Evolutionary conservation across 2,329 filamentous ascomycete genomes (phyloP).

Genomic region (Alternaria solani): DNA sequence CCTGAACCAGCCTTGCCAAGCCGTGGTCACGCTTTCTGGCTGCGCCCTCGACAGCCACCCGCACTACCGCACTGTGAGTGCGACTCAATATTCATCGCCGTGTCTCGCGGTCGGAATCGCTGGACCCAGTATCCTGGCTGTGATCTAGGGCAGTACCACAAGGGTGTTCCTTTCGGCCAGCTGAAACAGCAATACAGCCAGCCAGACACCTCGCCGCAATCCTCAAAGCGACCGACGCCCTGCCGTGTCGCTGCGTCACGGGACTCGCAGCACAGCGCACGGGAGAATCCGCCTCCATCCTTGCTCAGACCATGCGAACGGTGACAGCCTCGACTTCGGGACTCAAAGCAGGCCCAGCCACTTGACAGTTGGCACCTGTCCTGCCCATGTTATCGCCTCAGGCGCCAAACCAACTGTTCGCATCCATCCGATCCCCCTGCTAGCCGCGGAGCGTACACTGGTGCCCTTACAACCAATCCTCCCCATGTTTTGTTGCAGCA

Average conservation of each 20-base stretch:
- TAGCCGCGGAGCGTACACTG: slow-evolving; percentile 12
- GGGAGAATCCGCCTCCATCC: slow-evolving; percentile 32
- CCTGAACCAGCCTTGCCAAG: slow-evolving; percentile 23
- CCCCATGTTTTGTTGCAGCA: slow-evolving; percentile 26
- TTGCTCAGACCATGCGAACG: slow-evolving; percentile 46
- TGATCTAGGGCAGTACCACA: slow-evolving; percentile 36
- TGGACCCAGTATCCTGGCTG: slow-evolving; percentile 35
- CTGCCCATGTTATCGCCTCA: slow-evolving; percentile 38
- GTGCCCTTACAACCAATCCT: slow-evolving; percentile 18
- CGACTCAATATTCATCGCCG: slow-evolving; percentile 25
- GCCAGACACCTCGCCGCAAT: slow-evolving; percentile 28
- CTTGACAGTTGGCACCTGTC: slow-evolving; percentile 25
- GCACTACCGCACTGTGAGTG: slow-evolving; percentile 26
- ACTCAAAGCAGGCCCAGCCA: slow-evolving; percentile 34
- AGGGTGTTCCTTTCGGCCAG: slow-evolving; percentile 30
- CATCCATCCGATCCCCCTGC: slow-evolving; percentile 39
- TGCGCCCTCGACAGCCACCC: slow-evolving; percentile 38
- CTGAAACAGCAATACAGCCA: slow-evolving; percentile 41
- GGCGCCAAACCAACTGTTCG: slow-evolving; percentile 49
- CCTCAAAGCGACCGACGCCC: slow-evolving; percentile 7
- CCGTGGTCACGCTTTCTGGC: slow-evolving; percentile 41
- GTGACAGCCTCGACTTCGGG: slow-evolving; percentile 37
- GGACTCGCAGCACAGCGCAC: slow-evolving; percentile 36
- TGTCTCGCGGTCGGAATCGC: slow-evolving; percentile 33
- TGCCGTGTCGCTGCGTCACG: slow-evolving; percentile 31